Evolutionary conservation across 129 eudicot genomes (phyloP).

Genomic region (Apium graveolens): DNA sequence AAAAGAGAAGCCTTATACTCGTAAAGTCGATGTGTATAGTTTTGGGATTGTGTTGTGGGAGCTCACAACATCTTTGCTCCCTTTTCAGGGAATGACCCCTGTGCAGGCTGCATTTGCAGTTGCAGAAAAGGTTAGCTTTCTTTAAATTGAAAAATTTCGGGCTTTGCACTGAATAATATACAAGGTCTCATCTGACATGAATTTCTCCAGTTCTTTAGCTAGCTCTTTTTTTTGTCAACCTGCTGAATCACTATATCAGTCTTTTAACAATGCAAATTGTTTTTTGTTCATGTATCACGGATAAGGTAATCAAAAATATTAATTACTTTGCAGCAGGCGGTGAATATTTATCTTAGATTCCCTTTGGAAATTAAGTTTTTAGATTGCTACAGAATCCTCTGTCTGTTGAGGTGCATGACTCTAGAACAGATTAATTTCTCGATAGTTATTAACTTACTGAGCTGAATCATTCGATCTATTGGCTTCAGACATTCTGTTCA

Average conservation of each 20-base stretch:
- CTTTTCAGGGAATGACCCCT: conserved; percentile 98
- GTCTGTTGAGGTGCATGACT: too few relatives aligned
- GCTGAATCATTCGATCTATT: too few relatives aligned
- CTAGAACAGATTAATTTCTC: too few relatives aligned
- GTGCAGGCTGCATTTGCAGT: conserved; percentile 99
- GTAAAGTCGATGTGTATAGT: conserved; percentile 92
- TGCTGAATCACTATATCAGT: neutral
- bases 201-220: neutral
- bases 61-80: conserved; percentile 92
- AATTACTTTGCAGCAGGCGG: neutral
- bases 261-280: neutral
- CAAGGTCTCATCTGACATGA: neutral
- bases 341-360: too few relatives aligned
- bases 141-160: neutral
- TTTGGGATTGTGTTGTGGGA: conserved; percentile 98
- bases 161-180: neutral
- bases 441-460: too few relatives aligned
- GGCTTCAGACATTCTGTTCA: too few relatives aligned
- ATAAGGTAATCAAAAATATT: neutral
- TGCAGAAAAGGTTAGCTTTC: conserved; percentile 65
- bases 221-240: neutral
- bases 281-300: neutral
- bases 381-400: too few relatives aligned
- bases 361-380: too few relatives aligned
- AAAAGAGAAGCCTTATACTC: conserved; percentile 81